Evolutionary conservation across 2,329 filamentous ascomycete species (phyloP), one percentile per base, ranked within the genome.

Genomic region (Orbilia ellipsospora): DNA sequence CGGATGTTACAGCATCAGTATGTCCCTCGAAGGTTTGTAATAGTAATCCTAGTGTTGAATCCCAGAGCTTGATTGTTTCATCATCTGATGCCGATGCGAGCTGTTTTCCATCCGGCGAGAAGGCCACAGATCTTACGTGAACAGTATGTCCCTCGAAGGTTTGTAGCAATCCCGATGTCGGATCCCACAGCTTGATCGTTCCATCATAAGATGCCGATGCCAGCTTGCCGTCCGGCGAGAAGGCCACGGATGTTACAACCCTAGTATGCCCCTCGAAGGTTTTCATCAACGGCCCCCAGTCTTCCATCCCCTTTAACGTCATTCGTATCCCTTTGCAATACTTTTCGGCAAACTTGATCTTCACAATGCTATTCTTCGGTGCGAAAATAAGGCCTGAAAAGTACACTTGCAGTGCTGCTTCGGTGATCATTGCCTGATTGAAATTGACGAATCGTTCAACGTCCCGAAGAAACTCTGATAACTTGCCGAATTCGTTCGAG

Each of bases 101-200:
- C 40, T n/a, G n/a, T n/a, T 12, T n/a, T 2, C 40, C 40, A 5
- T 12, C 10, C 40, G 40, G 40, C 2, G 40, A 44, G 52, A 72
- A 72, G 7, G 45, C 18, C 6, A 67, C 31, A 36, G 23, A 23
- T 23, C 2, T 5, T 13, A 23, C 31, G 1, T 16, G 10, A 20
- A 1, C n/a, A 10, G 12, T 28, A 20, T 52, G 15, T 26, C 28
- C 23, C n/a, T n/a, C n/a, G n/a, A n/a, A n/a, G n/a, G n/a, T n/a
- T n/a, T n/a, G n/a, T 18, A 48, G 16, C 8, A 48, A 48, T n/a
- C 44, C 44, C 8, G 44, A 15, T 48, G 16, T 15, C 4, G 44
- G 44, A 94, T 57, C 54, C 50, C 50, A 66, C 10, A 66, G 15
- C 36, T 50, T 56, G 28, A 66, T 31, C n/a, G 15, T 48, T n/a